Evolutionary conservation across 768 basidiomycete genomes (phyloP).

Genomic region (Boletus patriciae): DNA sequence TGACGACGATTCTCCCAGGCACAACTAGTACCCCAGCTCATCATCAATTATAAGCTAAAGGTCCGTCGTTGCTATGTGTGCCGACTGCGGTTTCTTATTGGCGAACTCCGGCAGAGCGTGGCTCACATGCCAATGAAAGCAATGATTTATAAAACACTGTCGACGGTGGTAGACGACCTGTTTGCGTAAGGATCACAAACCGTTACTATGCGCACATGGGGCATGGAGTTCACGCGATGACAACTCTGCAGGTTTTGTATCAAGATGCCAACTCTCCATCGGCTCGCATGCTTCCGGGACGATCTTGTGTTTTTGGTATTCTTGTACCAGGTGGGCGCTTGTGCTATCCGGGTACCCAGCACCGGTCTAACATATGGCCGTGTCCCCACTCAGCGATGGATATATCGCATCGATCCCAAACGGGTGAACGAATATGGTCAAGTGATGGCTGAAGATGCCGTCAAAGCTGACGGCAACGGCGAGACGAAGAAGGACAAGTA

Average conservation of each 20-base stretch:
- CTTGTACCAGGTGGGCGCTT: constrained; percentile 75
- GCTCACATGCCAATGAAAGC: constrained; percentile 99
- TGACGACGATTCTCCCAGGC: constrained; percentile 48
- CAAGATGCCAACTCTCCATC: constrained; percentile 95
- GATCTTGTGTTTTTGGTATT: constrained; percentile 91
- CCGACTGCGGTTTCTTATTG: constrained; percentile 6
- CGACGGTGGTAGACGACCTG: constrained; percentile 89
- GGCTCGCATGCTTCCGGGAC: constrained; percentile 87
- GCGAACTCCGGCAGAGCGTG: constrained; percentile 60
- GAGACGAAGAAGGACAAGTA: constrained; percentile 62
- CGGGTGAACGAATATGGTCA: constrained; percentile 97
- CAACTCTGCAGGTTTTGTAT: constrained; percentile 71
- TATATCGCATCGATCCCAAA: constrained; percentile 93
- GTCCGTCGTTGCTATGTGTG: constrained; percentile 39
- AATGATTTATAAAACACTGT: constrained; percentile 93
- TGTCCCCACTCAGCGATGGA: constrained; percentile 70
- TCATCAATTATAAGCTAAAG: constrained; percentile 98
- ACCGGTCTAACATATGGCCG: constrained; percentile 17
- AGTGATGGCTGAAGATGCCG: constrained; percentile 56
- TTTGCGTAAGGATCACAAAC: constrained; percentile 65
- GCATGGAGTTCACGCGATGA: constrained; percentile 15
- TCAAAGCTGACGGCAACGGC: constrained; percentile 38
- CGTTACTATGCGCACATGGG: constrained; percentile 17
- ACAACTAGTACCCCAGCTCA: constrained; percentile 82
- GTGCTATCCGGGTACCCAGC: constrained; percentile 4